Evolutionary conservation across 768 basidiomycete genomes (phyloP), one percentile per base, ranked within the genome.

Genomic region (Naganishia antarctica): DNA sequence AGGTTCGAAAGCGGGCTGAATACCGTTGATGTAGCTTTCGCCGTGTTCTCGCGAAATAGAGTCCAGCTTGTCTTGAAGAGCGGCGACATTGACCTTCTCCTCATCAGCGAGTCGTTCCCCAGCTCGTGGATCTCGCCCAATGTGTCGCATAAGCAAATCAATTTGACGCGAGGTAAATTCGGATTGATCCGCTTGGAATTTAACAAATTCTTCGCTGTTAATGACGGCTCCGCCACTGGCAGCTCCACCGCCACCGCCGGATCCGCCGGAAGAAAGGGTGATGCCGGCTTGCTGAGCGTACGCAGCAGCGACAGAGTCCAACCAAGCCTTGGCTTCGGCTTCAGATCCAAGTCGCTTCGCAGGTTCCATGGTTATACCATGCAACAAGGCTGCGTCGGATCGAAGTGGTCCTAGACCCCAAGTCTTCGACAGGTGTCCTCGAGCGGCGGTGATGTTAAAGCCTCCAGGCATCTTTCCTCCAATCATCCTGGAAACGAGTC

Each of bases 401-500:
- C 93, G 91, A 16, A 83, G 83, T 3, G 94, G 81, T 29, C 94
- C 96, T n/a, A 98, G 81, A 50, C 96, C 96, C 92, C 93, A 98
- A 28, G 84, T 84, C 82, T 97, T 98, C 40, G 86, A 84, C 29
- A 99, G 83, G 76, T 99, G 83, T 0, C 84, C 79, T 79, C 96
- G 93, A 77, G 93, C 91, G 12, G 90, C 84, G 7, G 93, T 90
- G 21, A 87, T 81, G 70, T 96, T 96, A 85, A 99, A 99, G 37
- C 94, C 94, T 76, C 96, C 96, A 32, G 96, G 96, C 90, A 99
- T 94, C 81, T 99, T 99, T 49, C 86, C 86, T 64, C 92, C 90
- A 58, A 97, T 83, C 74, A 97, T 83, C 63, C 96, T 90, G 29
- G 92, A 90, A 58, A 97, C 82, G 45, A 99, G 83, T 23, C 91